Percentiles rank a stretch among this genome's conserved stretches.
Conservation (phyloP, 768 basidiomycete genomes). For the Nidularia sp. region DNA sequence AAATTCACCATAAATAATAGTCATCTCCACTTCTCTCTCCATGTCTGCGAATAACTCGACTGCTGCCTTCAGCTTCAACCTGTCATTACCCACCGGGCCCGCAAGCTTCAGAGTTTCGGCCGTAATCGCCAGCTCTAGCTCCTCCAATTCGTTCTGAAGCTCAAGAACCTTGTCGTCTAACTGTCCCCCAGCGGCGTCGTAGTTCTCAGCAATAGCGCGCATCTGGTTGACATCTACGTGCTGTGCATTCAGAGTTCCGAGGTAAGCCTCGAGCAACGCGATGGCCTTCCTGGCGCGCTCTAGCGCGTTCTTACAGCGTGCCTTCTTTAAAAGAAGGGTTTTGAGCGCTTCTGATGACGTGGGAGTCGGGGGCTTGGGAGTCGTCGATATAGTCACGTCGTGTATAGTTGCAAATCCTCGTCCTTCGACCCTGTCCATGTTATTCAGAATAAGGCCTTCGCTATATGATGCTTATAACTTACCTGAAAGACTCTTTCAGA, state of each 20-base stretch:
- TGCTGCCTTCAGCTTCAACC: conserved; percentile 21
- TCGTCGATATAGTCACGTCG: conserved; percentile 31
- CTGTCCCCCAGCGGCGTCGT: conserved; percentile 24
- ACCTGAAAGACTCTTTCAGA: conserved; percentile 38
- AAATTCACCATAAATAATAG: conserved; percentile 31
- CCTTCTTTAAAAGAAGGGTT: conserved; percentile 18
- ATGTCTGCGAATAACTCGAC: conserved; percentile 31
- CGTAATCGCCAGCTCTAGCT: conserved; percentile 15
- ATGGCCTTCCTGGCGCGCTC: conserved; percentile 21
- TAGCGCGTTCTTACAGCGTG: conserved; percentile 21
- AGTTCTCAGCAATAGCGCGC: conserved; percentile 22
- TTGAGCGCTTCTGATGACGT: conserved; percentile 20
- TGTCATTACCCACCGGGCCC: conserved; percentile 13
- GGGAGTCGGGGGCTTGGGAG: conserved; percentile 7
- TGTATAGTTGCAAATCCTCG: conserved; percentile 41
- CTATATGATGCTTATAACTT: conserved; percentile 1
- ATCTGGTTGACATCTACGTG: conserved; percentile 23
- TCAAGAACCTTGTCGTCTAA: conserved; percentile 25
- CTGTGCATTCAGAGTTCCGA: conserved; percentile 27
- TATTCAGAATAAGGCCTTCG: background rate
- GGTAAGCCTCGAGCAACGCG: conserved; percentile 25
- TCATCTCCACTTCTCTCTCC: conserved; percentile 32
- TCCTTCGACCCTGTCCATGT: conserved; percentile 34
- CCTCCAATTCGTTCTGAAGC: conserved; percentile 20
- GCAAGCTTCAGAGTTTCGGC: conserved; percentile 15